phyloP scores from a whole-genome alignment of 164 flowering plant genomes.

The Umbilicus rupestris region DNA sequence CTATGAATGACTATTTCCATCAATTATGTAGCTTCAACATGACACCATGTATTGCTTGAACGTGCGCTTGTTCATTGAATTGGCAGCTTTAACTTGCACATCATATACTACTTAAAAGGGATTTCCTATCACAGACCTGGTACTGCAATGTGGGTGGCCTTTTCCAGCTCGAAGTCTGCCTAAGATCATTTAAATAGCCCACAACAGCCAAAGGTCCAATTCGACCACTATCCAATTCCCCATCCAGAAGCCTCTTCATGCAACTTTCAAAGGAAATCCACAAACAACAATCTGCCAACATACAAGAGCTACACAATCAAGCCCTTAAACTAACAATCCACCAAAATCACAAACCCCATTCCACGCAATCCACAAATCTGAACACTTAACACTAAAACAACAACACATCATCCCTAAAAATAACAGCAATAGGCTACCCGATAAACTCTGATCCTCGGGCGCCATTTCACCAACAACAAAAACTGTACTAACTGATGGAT shows the following conservation, averaged over 20 bases:
- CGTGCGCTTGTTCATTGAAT: not conserved
- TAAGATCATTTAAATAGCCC: slow-evolving; percentile 45
- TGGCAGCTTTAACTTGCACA: not conserved
- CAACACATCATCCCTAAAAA: not conserved
- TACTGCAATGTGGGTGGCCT: slow-evolving; percentile 29
- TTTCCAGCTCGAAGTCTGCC: slow-evolving; percentile 24
- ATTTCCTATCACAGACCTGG: slow-evolving; percentile 57
- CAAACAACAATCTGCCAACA: slow-evolving; percentile 30
- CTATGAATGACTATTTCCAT: not conserved
- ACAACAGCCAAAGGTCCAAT: slow-evolving; percentile 56
- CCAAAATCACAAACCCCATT: not conserved
- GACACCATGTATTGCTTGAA: not conserved
- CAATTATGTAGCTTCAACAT: not conserved
- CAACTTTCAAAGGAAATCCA: slow-evolving; percentile 61
- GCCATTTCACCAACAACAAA: slow-evolving; percentile 41
- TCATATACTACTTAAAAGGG: not conserved
- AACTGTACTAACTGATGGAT: slow-evolving; percentile 35
- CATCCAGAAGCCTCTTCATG: slow-evolving; percentile 41
- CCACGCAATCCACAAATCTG: not conserved
- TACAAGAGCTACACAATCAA: slow-evolving; percentile 10
- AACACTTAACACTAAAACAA: not conserved
- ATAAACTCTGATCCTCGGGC: slow-evolving; percentile 14
- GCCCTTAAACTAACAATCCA: not conserved
- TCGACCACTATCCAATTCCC: slow-evolving; percentile 50
- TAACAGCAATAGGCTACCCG: slow-evolving; percentile 29